These are phyloP conservation scores for Coniochaeta hoffmannii DNA, from an alignment of 2,329 filamentous ascomycete species.

Conservation along the genomic window DNA sequence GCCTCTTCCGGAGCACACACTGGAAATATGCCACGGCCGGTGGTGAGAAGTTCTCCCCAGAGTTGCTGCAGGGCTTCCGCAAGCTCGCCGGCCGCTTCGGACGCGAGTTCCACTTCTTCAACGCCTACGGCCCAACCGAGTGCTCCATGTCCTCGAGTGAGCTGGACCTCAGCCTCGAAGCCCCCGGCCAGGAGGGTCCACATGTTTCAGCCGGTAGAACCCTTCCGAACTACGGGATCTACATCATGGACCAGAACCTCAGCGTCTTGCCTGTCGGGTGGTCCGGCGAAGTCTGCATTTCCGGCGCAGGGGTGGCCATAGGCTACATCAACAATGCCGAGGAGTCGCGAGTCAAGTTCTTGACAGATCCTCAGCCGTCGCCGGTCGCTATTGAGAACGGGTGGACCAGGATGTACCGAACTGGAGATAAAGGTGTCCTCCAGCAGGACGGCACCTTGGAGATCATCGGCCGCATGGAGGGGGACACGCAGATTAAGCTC, in stretches of 20 bases:
- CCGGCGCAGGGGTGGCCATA: slow-evolving; percentile 21
- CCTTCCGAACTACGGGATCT: slow-evolving; percentile 27
- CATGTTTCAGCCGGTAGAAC: slow-evolving; percentile 13
- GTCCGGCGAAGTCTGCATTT: slow-evolving; percentile 32
- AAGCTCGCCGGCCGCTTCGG: neutral
- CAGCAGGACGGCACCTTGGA: slow-evolving; percentile 22
- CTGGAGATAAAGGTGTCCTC: slow-evolving; percentile 27
- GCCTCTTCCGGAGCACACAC: slow-evolving; percentile 8
- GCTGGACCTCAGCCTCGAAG: slow-evolving; percentile 3
- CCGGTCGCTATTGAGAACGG: slow-evolving; percentile 10
- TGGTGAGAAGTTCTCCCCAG: slow-evolving; percentile 19
- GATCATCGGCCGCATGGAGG: slow-evolving; percentile 24
- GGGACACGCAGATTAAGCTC: slow-evolving; percentile 32
- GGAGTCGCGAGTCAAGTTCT: slow-evolving; percentile 14
- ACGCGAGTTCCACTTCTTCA: slow-evolving; percentile 13
- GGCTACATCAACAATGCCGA: slow-evolving; percentile 22
- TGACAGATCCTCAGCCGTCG: slow-evolving; percentile 13
- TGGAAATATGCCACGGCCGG: slow-evolving; percentile 24
- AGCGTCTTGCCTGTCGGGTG: slow-evolving; percentile 27
- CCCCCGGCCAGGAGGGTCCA: neutral
- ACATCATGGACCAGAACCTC: slow-evolving; percentile 29
- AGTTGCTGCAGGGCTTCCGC: slow-evolving; percentile 6
- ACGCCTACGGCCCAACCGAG: slow-evolving; percentile 21
- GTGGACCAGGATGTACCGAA: slow-evolving; percentile 22
- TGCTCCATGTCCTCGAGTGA: slow-evolving; percentile 9